A percentile compares a stretch with the other conserved stretches of the same genome.
These are phyloP conservation scores for Arctium minus DNA, from an alignment of 129 eudicot genomes.

Conservation along the genomic window DNA sequence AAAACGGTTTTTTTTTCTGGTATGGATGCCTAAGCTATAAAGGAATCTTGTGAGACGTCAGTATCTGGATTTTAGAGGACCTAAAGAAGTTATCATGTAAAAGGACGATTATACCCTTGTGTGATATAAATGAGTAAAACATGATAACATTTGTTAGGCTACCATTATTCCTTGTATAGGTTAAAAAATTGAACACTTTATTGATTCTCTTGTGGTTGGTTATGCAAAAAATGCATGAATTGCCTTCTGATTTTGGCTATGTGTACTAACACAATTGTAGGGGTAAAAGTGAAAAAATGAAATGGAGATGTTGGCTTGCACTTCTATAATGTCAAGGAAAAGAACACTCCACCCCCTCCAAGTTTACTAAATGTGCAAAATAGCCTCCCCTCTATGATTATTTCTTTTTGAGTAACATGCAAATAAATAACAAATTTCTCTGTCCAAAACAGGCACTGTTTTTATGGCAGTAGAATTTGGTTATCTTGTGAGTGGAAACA, in stretches of 20 bases:
- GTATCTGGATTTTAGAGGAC: neutral
- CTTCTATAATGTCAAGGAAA: neutral
- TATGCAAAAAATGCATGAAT: neutral
- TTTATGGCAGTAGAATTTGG: slow-evolving; percentile 29
- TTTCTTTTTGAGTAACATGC: slow-evolving; percentile 42
- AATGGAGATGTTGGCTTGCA: neutral
- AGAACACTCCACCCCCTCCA: neutral
- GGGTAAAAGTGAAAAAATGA: neutral
- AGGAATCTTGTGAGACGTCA: neutral
- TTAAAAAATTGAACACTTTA: neutral
- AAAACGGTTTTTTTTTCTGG: neutral
- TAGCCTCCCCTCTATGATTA: neutral
- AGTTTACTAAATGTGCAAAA: slow-evolving; percentile 3
- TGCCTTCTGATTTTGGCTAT: neutral
- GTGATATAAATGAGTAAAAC: neutral
- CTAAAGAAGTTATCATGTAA: neutral
- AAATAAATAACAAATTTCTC: neutral
- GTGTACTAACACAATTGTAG: neutral
- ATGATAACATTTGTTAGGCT: neutral
- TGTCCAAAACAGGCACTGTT: slow-evolving; percentile 34
- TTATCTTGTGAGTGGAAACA: slow-evolving; percentile 44
- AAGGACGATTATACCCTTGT: slow-evolving; percentile 3
- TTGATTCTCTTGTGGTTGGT: neutral
- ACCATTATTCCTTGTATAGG: neutral
- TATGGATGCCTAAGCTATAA: neutral